phyloP scores from a whole-genome alignment of 306 rosid species.

The Luffa aegyptiaca region DNA sequence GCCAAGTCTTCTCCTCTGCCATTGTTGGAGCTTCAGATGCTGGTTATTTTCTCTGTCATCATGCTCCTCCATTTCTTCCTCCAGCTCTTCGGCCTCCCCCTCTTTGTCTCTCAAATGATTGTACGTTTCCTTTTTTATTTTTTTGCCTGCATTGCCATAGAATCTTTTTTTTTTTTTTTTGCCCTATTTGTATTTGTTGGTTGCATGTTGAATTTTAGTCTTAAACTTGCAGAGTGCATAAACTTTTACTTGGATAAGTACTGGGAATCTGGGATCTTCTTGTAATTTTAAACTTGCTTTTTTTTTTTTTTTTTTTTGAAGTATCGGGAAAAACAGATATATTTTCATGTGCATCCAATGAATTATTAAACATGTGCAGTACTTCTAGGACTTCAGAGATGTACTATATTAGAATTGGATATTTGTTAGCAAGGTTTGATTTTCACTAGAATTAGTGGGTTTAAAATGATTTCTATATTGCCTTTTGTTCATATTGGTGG shows the following conservation, averaged over 20 bases:
- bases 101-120: constrained; percentile 22
- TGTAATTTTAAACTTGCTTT: too few relatives aligned
- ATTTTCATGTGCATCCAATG: background rate
- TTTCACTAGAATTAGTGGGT: too few relatives aligned
- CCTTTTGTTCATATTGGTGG: too few relatives aligned
- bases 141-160: background rate
- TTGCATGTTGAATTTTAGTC: too few relatives aligned
- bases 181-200: background rate
- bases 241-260: too few relatives aligned
- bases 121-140: constrained; percentile 3
- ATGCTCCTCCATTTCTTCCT: constrained; percentile 16
- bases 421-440: background rate
- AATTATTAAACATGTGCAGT: background rate
- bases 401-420: background rate
- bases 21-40: constrained; percentile 21
- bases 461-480: too few relatives aligned
- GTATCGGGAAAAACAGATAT: too few relatives aligned
- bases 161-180: background rate
- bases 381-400: background rate
- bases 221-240: too few relatives aligned
- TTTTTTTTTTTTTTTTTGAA: too few relatives aligned
- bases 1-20: constrained; percentile 6
- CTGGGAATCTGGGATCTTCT: too few relatives aligned
- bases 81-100: constrained; percentile 16
- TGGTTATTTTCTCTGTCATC: constrained; percentile 9